Evolutionary conservation across 306 rosid genomes (phyloP), one percentile per base, ranked within the genome.

Genomic region (Coriaria nepalensis): DNA sequence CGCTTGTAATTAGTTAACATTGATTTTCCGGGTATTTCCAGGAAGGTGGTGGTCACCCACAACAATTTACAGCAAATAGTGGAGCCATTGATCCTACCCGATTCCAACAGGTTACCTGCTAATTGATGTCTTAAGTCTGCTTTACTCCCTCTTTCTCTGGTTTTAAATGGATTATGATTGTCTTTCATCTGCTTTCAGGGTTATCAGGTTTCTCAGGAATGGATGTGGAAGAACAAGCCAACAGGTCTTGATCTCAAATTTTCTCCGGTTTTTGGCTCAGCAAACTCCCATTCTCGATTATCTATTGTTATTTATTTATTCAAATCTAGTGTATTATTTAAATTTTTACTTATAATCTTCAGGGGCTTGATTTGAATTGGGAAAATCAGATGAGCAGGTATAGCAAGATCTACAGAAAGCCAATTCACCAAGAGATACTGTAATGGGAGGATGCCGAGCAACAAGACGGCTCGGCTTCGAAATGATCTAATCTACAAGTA

Each of bases 221-320:
- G 82, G 86, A 83, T 74, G 76, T 83, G 90, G 95, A 77, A 88
- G 74, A 76, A 72, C 67, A 78, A 79, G 53, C 81, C 79, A 33
- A 47, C 97, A 78, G 97, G 93, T 83, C 66, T 53, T 48, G n/a
- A 11, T 56, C 47, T 20, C 29, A 20, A 20, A 50, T 59, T 69
- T 42, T 36, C 13, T 10, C 44, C 39, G 8, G 14, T 64, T 20
- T 3, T 20, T 20, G 29, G 29, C 29, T 20, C 29, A 20, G 29
- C 29, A 20, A 20, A 20, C 29, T 20, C 29, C 29, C 29, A 20
- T 20, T 20, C 29, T 1, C 2, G 29, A 20, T 1, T 20, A 20
- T 20, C 29, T 20, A 20, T 20, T 3, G 1, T 3, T 20, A 20
- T 20, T 20, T 20, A 20, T 20, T 20, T 20, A 20, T 20, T 20